Evolutionary conservation across 768 basidiomycete species (phyloP).

Genomic region (Mycena epipterygia): DNA sequence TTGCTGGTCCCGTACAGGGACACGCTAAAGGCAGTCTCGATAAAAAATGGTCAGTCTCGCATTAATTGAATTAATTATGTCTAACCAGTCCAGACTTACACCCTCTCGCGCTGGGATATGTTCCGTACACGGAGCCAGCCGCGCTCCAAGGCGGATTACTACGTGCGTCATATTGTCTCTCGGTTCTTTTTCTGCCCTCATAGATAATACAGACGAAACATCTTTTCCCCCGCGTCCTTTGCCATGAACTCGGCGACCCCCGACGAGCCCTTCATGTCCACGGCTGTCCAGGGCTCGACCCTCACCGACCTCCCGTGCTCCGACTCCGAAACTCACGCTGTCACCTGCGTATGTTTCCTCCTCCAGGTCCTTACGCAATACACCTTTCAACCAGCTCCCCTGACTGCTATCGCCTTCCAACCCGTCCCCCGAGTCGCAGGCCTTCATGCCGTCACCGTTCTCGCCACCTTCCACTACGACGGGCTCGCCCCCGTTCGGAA

Average conservation of each 20-base stretch:
- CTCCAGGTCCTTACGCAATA: constrained; percentile 17
- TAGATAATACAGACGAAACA: constrained; percentile 56
- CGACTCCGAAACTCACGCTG: constrained; percentile 16
- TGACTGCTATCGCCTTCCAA: constrained; percentile 6
- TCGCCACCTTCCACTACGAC: constrained; percentile 55
- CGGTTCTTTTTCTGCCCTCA: neutral
- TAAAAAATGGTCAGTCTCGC: constrained; percentile 67
- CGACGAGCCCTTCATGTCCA: constrained; percentile 39
- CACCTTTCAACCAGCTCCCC: constrained; percentile 1
- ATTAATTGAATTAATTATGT: neutral
- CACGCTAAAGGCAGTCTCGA: constrained; percentile 75
- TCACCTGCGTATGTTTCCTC: neutral
- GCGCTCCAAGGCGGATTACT: constrained; percentile 81
- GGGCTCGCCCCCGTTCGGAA: constrained; percentile 14
- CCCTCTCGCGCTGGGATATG: constrained; percentile 79
- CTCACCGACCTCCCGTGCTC: constrained; percentile 46
- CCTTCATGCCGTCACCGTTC: constrained; percentile 49
- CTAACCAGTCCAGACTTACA: constrained; percentile 65
- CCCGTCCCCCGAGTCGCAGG: constrained; percentile 35
- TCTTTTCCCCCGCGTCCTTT: constrained; percentile 78
- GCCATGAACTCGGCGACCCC: constrained; percentile 66
- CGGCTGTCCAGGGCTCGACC: constrained; percentile 43
- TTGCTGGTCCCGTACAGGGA: too few species aligned
- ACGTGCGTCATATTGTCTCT: constrained; percentile 41
- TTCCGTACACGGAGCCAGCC: constrained; percentile 67